Base-by-base conservation (phyloP, 495 filamentous ascomycete species). In the Aspergillus nidulans region DNA sequence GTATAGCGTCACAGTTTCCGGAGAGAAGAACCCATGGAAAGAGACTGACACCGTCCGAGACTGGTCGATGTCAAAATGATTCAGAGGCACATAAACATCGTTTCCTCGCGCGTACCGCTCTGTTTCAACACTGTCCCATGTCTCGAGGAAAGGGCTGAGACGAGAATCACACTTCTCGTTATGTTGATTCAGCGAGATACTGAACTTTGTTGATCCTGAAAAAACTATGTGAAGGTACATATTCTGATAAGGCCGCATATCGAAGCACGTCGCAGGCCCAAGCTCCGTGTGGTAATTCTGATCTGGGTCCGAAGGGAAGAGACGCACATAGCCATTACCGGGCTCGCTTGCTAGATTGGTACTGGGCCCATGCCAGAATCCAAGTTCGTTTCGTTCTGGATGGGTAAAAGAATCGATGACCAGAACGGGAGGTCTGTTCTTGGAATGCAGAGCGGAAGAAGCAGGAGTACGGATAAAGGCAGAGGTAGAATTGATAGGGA, bases 61-160 rank as follows among this genome's bases (percentile, higher is more conserved):
- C 1, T 80, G 77, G 63, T 89, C 73, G 56, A 91, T 77, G 55
- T 76, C 70, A 72, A 91, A 92, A 66, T 92, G 88, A 25, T 72
- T 73, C n/a, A 92, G 64, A 0, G 88, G 88, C 44, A 91, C 81
- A 65, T 88, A 91, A 60, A 91, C 84, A 59, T 90, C 83, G 0
- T 67, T 70, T 16, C 58, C 69, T 4, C 41, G 36, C 9, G 28
- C 43, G 63, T 91, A 91, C 38, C 86, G 77, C 2, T 79, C 72
- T 1, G 86, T 86, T 58, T 90, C 85, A 18, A 89, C 74, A 1
- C 81, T 85, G 63, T 91, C 88, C 76, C 85, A 87, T 5, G 86
- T 88, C 62, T 84, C 86, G 0, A 87, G 86, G 60, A 79, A 90
- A 0, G 88, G 87, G n/a, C 73, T 73, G 16, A 81, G 74, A 19